phyloP scores from a whole-genome alignment of 495 filamentous ascomycete genomes.

The Podospora conica region DNA sequence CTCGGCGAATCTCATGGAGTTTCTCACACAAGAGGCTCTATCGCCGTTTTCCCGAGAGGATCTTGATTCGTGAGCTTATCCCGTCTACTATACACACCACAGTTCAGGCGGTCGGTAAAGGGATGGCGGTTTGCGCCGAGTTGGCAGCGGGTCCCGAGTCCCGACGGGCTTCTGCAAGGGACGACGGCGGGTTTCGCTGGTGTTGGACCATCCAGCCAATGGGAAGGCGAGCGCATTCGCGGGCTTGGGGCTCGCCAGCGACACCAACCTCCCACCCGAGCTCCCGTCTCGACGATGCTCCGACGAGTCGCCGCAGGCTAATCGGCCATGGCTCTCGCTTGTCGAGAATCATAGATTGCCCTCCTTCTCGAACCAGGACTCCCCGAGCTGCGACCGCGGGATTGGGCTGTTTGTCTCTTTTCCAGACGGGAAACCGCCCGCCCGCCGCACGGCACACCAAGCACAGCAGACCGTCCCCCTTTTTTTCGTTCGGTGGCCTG shows the following conservation, averaged over 20 bases:
- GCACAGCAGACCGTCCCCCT: neutral
- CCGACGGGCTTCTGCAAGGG: neutral
- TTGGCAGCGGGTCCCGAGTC: neutral
- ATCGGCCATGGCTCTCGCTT: constrained; percentile 10
- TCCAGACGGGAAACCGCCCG: neutral
- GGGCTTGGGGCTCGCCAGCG: neutral
- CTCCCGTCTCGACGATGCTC: neutral
- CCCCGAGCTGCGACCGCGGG: constrained; percentile 1
- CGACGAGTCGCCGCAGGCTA: constrained; percentile 2
- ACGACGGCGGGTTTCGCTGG: neutral
- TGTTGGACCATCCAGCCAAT: neutral
- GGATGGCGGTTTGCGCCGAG: constrained; percentile 2
- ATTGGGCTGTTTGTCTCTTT: neutral
- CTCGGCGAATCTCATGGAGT: neutral
- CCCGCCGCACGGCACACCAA: neutral
- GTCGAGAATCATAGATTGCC: constrained; percentile 12
- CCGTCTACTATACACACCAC: constrained; percentile 10
- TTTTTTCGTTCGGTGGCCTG: neutral
- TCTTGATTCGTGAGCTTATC: constrained; percentile 9
- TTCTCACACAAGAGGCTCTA: neutral
- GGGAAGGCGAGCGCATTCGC: constrained; percentile 5
- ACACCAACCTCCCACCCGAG: neutral
- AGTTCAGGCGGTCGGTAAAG: constrained; percentile 10
- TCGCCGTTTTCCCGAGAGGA: constrained; percentile 1
- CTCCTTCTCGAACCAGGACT: constrained; percentile 11